Evolutionary conservation across 2,329 filamentous ascomycete species (phyloP), one percentile per base, ranked within the genome.

Genomic region (Diaporthe aspalathi): DNA sequence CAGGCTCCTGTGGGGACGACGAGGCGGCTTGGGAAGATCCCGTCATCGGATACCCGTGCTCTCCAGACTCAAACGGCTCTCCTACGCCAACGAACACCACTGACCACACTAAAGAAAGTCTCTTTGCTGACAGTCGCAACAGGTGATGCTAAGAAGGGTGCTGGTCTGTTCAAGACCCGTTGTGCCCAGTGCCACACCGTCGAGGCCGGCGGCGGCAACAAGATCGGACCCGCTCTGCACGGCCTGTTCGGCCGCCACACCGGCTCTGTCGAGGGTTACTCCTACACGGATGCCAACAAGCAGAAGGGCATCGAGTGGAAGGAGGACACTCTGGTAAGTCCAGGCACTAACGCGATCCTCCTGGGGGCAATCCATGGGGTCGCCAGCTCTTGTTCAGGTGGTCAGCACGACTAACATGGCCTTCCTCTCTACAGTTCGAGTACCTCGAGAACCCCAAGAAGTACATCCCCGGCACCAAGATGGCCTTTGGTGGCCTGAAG

Each of bases 391-490:
- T 20, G 9, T 32, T 12, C 35, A 5, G 5, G 24, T n/a, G 12
- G 32, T 2, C 35, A 43, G 16, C 29, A 27, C 45, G 24, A 50
- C 71, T 73, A 17, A 73, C 40, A 11, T 52, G 22, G 3, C 16
- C 12, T 38, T 40, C 63, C 24, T 49, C 43, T 17, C 17, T 29
- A 14, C 20, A 66, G 93, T 98, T 97, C 87, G 90, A 92, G 77
- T 99, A 99, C 92, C 95, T 99, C 81, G 96, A 99, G 91, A 98
- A 98, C 93, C 96, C 96, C 87, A 99, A 99, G 93, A 98, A 98
- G 91, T 99, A 95, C 91, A 98, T 99, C 77, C 96, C 96, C 78
- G 96, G 96, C 79, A 99, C 96, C 88, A 99, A 98, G 94, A 99
- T 99, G 96, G 96, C 96, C 80, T 99, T 98, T 83, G 96, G 96